These are phyloP conservation scores for Fragaria vesca DNA, from an alignment of 306 rosid species.

Conservation along the genomic window DNA sequence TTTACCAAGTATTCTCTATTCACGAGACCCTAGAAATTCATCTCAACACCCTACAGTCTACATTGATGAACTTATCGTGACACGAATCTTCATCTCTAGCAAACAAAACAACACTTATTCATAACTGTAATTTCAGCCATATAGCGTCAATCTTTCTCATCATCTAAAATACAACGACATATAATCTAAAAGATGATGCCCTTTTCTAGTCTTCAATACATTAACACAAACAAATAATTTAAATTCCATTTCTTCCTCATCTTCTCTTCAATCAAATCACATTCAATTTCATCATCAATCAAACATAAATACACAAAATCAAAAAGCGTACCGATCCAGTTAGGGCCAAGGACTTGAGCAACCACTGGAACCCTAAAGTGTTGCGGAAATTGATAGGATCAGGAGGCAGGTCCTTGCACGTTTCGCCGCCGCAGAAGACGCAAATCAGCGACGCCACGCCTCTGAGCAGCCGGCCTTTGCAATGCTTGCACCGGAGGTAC, in stretches of 20 bases:
- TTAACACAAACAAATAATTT: background rate
- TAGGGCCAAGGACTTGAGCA: constrained; percentile 64
- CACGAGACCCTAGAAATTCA: background rate
- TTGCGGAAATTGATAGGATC: constrained; percentile 66
- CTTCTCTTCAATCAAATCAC: background rate
- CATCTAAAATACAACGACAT: background rate
- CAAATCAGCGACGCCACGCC: constrained; percentile 62
- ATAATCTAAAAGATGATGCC: background rate
- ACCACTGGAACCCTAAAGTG: constrained; percentile 70
- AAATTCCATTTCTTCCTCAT: background rate
- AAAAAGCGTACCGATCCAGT: constrained; percentile 74
- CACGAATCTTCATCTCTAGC: background rate
- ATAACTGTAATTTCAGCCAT: background rate
- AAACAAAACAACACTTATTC: background rate
- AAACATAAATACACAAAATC: background rate
- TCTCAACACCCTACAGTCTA: background rate
- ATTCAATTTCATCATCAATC: constrained; percentile 13
- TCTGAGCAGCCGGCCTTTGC: constrained; percentile 71
- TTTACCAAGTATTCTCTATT: constrained; percentile 11
- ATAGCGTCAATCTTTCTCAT: constrained; percentile 7
- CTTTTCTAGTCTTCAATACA: background rate
- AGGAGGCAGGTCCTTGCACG: constrained; percentile 58
- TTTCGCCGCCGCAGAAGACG: constrained; percentile 69
- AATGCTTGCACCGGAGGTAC: constrained; percentile 70
- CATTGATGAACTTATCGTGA: background rate